Conservation (phyloP, 139 green algal species). For the Auxenochlorella pyrenoidosa region DNA sequence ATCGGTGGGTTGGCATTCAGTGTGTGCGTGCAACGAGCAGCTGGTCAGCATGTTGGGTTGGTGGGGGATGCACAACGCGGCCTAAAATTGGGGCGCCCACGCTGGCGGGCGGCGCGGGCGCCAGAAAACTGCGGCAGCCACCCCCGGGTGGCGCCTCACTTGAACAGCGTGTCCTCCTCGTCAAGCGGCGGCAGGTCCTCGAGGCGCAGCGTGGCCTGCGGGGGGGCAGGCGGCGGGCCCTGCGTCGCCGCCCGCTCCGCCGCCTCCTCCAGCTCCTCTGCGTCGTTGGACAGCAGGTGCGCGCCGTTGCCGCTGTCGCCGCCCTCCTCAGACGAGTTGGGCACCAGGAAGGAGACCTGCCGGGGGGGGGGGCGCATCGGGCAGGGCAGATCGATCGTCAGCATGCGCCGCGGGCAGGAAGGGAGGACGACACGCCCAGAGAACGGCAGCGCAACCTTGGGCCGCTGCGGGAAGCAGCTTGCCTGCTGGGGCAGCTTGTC, state of each 20-base stretch:
- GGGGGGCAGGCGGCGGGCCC: not conserved
- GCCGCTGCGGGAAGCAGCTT: not conserved
- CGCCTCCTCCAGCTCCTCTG: not conserved
- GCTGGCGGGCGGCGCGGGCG: no score
- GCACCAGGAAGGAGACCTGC: not conserved
- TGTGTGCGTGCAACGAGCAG: no score
- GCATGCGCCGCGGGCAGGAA: not conserved
- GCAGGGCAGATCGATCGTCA: not conserved
- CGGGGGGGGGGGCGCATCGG: not conserved
- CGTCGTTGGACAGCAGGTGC: not conserved
- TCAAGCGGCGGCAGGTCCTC: slow-evolving; percentile 12
- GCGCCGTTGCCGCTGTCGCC: not conserved
- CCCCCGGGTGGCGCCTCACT: not conserved
- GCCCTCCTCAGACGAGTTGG: not conserved
- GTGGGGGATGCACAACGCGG: no score
- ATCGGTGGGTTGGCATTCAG: no score
- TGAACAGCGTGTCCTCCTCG: not conserved
- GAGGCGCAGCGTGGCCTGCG: not conserved
- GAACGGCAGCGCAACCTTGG: no score
- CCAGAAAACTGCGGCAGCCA: no score
- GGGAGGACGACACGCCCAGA: not conserved
- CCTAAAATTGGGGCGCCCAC: no score
- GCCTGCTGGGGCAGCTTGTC: slow-evolving; percentile 29
- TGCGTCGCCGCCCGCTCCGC: not conserved
- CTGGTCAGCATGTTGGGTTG: no score